Base-by-base conservation (phyloP, 140 eudicot genomes). In the Bidens hawaiensis region DNA sequence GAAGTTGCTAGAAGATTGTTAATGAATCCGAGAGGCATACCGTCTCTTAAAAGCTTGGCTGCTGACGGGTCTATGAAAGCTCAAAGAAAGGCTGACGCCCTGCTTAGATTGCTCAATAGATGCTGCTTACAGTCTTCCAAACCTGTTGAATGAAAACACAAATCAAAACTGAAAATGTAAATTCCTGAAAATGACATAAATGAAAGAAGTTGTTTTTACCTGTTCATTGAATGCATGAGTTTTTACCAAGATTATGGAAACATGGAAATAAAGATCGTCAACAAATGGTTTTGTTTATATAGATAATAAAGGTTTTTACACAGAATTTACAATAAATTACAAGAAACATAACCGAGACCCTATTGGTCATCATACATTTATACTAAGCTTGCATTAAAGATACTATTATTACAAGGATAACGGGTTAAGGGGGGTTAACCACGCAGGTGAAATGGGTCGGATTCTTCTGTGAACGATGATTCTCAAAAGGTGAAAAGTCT, bases 101-200 rank as follows among this genome's bases (percentile, higher is more conserved):
- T 85, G 75, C 95, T 89, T 60, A 83, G 86, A 79, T 63, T 82
- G 80, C 97, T 89, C 70, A 83, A 80, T 50, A 74, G 95, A 89
- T 83, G 84, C 75, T 85, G 89, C 83, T 80, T 77, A 23, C 86
- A 72, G 60, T 70, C 85, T 68, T 59, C 66, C 49, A 61, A 67
- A 67, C 81, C 85, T 82, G 83, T 74, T 25, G 77, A 69, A 70
- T 78, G 70, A 78, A 48, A 31, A 71, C 58, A 42, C 60, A 50
- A 46, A 54, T 8, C 41, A 18, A 66, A 49, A 31, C n/a, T 49
- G 42, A 50, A 76, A 74, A 42, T 79, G 81, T 76, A 79, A 46
- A 78, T 68, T 78, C 13, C 40, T 73, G 72, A 62, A 72, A 41
- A 67, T 72, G 40, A 40, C 62, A 68, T 68, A 73, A 60, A 64